Conservation (phyloP, 2,329 filamentous ascomycete genomes). For the Fusarium camptoceras region DNA sequence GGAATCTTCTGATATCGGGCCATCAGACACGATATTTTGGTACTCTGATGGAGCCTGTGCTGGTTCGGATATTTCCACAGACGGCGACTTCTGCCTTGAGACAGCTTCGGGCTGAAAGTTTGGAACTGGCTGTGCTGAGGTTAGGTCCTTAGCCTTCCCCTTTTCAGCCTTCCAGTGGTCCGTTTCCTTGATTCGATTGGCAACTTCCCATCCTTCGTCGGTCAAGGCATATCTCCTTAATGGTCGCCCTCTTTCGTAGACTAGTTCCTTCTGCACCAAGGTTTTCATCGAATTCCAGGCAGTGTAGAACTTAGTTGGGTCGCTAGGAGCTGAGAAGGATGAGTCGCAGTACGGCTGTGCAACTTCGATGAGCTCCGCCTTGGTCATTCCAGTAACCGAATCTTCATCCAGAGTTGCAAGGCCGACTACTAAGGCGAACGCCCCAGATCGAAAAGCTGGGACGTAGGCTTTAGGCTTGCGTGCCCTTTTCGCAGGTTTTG, state of each 20-base stretch:
- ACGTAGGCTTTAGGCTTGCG: slow-evolving; percentile 76
- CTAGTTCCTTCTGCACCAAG: slow-evolving; percentile 76
- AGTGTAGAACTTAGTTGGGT: slow-evolving; percentile 78
- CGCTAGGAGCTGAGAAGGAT: slow-evolving; percentile 75
- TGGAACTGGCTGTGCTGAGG: slow-evolving; percentile 8
- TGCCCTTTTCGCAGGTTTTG: slow-evolving; percentile 65
- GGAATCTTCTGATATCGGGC: slow-evolving; percentile 46
- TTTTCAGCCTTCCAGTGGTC: slow-evolving; percentile 51
- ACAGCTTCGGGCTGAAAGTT: slow-evolving; percentile 9
- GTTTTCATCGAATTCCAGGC: slow-evolving; percentile 89
- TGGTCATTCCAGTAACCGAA: slow-evolving; percentile 68
- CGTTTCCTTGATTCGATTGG: slow-evolving; percentile 70
- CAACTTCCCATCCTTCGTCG: slow-evolving; percentile 82
- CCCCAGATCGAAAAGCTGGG: slow-evolving; percentile 76
- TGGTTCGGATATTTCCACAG: slow-evolving; percentile 29
- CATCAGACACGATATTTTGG: slow-evolving; percentile 57
- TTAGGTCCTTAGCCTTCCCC: slow-evolving; percentile 14
- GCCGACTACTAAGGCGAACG: slow-evolving; percentile 77
- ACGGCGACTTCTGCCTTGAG: slow-evolving; percentile 29
- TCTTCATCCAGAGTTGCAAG: slow-evolving; percentile 70
- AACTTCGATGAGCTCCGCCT: slow-evolving; percentile 73
- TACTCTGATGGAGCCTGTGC: slow-evolving; percentile 44
- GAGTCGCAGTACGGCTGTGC: slow-evolving; percentile 79
- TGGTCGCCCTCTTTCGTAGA: slow-evolving; percentile 77
- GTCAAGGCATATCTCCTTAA: slow-evolving; percentile 76